Conservation (phyloP, 495 filamentous ascomycete species). For the Hypoxylon fuscum region DNA sequence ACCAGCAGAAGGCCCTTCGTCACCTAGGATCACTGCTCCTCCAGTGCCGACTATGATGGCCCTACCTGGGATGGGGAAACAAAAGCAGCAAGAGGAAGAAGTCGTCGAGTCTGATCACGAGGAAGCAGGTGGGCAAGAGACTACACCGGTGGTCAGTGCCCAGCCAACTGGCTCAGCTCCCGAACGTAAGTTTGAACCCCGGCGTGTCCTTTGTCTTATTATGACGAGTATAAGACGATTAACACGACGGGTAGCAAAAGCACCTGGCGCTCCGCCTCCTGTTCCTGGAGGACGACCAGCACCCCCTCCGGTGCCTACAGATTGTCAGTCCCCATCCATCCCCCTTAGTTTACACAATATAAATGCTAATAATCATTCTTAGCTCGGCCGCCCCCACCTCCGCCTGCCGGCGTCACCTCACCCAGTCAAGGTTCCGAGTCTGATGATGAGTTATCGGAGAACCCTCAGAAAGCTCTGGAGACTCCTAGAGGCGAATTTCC, state of each 20-base stretch:
- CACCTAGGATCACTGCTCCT: slow-evolving; percentile 62
- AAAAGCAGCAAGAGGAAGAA: slow-evolving; percentile 52
- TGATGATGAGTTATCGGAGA: slow-evolving; percentile 89
- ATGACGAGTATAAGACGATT: slow-evolving; percentile 44
- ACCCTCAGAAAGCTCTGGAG: slow-evolving; percentile 51
- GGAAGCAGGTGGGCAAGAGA: slow-evolving; percentile 44
- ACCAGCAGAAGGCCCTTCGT: slow-evolving; percentile 53
- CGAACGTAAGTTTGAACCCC: slow-evolving; percentile 54
- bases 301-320: slow-evolving; percentile 74
- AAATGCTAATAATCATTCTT: slow-evolving; percentile 47
- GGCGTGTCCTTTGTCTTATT: slow-evolving; percentile 41
- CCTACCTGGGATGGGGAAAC: slow-evolving; percentile 71
- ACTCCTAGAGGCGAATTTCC: slow-evolving; percentile 51
- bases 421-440: slow-evolving; percentile 86
- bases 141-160: slow-evolving; percentile 41
- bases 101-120: slow-evolving; percentile 51
- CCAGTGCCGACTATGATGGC: slow-evolving; percentile 79
- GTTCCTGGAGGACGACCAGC: slow-evolving; percentile 69
- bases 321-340: slow-evolving; percentile 63
- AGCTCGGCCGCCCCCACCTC: slow-evolving; percentile 68
- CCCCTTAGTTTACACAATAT: slow-evolving; percentile 25
- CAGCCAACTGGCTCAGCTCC: slow-evolving; percentile 52
- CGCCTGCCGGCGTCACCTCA: slow-evolving; percentile 62
- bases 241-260: slow-evolving; percentile 47
- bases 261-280: slow-evolving; percentile 60